A percentile compares a stretch with the other conserved stretches of the same genome.
These are phyloP conservation scores for Stagonosporopsis chrysanthemi DNA, from an alignment of 2,329 filamentous ascomycete genomes.

Conservation along the genomic window DNA sequence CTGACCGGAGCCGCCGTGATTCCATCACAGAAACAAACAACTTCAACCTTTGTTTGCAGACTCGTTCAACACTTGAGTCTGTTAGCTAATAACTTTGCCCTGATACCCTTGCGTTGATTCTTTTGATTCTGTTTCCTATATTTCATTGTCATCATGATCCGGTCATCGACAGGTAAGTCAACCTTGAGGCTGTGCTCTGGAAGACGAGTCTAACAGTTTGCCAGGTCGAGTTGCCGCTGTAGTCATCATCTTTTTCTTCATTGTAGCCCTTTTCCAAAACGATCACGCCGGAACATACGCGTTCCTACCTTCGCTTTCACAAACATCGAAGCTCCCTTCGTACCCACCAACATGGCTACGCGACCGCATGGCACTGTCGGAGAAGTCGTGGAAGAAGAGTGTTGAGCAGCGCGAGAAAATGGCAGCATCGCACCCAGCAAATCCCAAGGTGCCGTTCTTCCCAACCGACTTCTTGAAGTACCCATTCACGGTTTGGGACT, in stretches of 20 bases:
- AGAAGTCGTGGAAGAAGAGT: constrained; percentile 41
- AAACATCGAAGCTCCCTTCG: constrained; percentile 23
- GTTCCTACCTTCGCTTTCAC: constrained; percentile 32
- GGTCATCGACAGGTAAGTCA: constrained; percentile 33
- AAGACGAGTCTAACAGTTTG: constrained; percentile 15
- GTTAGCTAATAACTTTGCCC: background rate
- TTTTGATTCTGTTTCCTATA: background rate
- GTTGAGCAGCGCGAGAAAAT: constrained; percentile 38
- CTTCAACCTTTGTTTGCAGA: constrained; percentile 9
- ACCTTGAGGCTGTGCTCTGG: background rate
- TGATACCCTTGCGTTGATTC: constrained; percentile 1
- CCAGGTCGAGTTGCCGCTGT: constrained; percentile 33
- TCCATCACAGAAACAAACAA: background rate
- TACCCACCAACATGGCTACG: constrained; percentile 34
- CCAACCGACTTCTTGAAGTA: constrained; percentile 42
- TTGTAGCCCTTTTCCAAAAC: constrained; percentile 38
- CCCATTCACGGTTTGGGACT: constrained; percentile 46
- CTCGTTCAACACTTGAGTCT: constrained; percentile 19
- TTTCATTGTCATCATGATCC: constrained; percentile 23
- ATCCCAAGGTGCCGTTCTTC: constrained; percentile 43
- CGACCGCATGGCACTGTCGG: constrained; percentile 41
- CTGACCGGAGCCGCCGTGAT: constrained; percentile 5
- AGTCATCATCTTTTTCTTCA: constrained; percentile 33
- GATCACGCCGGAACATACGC: constrained; percentile 34
- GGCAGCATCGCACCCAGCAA: constrained; percentile 35